Evolutionary conservation across 164 flowering plant genomes (phyloP).

Genomic region (Aristolochia californica): DNA sequence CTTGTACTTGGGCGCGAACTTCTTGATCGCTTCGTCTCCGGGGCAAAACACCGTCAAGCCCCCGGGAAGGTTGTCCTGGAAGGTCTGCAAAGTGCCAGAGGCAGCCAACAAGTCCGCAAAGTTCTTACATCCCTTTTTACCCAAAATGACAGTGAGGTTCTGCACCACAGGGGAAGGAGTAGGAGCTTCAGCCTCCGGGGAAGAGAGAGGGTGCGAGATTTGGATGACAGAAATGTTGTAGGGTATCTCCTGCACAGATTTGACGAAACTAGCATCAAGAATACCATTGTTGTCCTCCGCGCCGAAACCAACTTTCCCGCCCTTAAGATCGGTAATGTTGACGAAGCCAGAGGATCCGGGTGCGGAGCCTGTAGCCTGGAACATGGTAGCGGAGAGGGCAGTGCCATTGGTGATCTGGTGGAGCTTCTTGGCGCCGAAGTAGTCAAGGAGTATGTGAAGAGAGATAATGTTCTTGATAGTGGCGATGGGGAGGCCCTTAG

Average conservation of each 20-base stretch:
- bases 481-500: conserved; percentile 44
- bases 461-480: conserved; percentile 60
- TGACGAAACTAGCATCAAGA: conserved; percentile 44
- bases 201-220: conserved; percentile 46
- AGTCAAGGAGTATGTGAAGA: conserved; percentile 65
- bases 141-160: conserved; percentile 43
- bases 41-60: conserved; percentile 35
- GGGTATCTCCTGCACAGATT: conserved; percentile 57
- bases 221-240: conserved; percentile 75
- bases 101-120: conserved; percentile 42
- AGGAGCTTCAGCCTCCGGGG: conserved; percentile 80
- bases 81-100: conserved; percentile 38
- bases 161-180: conserved; percentile 38
- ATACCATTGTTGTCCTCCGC: conserved; percentile 32
- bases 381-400: conserved; percentile 48
- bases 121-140: conserved; percentile 58
- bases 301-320: conserved; percentile 72
- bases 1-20: conserved; percentile 30
- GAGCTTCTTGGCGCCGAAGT: conserved; percentile 77
- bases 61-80: conserved; percentile 18
- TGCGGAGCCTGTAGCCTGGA: conserved; percentile 67
- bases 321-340: conserved; percentile 61
- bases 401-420: conserved; percentile 67
- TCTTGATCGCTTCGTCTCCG: conserved; percentile 13
- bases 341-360: conserved; percentile 62